Conservation (phyloP, 495 filamentous ascomycete species). For the Podospora appendiculata region DNA sequence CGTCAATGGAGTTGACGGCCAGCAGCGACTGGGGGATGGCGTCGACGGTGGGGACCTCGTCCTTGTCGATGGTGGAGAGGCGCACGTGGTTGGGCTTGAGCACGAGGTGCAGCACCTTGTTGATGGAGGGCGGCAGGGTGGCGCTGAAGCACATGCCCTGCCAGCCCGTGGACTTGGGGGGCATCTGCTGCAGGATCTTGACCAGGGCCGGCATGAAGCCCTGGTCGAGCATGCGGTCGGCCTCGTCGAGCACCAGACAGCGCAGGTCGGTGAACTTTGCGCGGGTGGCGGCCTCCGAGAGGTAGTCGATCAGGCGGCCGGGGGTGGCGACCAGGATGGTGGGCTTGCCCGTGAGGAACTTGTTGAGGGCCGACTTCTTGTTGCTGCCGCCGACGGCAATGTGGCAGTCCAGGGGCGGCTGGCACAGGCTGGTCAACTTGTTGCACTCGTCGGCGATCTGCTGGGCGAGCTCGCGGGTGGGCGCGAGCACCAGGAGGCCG, state of each 20-base stretch:
- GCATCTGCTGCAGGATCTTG: constrained; percentile 68
- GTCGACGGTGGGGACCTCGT: constrained; percentile 81
- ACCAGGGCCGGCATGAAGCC: constrained; percentile 86
- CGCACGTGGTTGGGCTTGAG: constrained; percentile 88
- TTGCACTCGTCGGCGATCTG: constrained; percentile 80
- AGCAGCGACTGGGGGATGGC: constrained; percentile 67
- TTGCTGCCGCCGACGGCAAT: constrained; percentile 96
- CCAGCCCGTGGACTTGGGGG: constrained; percentile 40
- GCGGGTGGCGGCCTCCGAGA: constrained; percentile 69
- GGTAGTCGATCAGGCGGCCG: constrained; percentile 80
- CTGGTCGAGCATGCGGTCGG: constrained; percentile 93
- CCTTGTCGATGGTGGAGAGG: constrained; percentile 88
- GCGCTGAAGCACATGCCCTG: constrained; percentile 96
- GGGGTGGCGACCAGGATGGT: constrained; percentile 86
- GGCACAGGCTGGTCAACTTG: constrained; percentile 52
- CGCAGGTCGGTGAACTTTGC: constrained; percentile 66
- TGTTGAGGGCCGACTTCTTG: constrained; percentile 73
- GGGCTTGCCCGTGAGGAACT: constrained; percentile 58
- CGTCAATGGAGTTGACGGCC: constrained; percentile 71
- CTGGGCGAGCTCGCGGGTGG: constrained; percentile 83
- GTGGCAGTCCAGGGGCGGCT: constrained; percentile 76
- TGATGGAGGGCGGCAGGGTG: constrained; percentile 81
- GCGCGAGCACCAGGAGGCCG: constrained; percentile 74
- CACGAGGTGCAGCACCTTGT: constrained; percentile 93
- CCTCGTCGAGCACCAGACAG: constrained; percentile 78